phyloP scores from a whole-genome alignment of 2,329 filamentous ascomycete species.

The Fusarium longipes region DNA sequence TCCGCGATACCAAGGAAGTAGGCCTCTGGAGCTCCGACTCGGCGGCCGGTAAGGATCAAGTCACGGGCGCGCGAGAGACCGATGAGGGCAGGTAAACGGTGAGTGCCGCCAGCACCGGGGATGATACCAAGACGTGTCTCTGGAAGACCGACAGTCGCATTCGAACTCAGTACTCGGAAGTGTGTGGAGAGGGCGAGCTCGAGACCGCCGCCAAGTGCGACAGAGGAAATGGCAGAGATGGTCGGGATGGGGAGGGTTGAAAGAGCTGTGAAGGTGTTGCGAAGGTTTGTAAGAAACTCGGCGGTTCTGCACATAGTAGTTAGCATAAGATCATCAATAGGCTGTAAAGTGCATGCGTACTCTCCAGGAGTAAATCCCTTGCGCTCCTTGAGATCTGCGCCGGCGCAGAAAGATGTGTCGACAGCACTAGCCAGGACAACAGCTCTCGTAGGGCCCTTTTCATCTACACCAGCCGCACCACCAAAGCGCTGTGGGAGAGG shows the following conservation, averaged over 20 bases:
- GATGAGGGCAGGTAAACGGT: conserved; percentile 84
- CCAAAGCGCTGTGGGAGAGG: conserved; percentile 56
- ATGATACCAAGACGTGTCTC: conserved; percentile 95
- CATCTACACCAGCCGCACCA: conserved; percentile 56
- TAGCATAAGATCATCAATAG: neutral
- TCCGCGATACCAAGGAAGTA: conserved; percentile 93
- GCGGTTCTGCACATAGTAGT: conserved; percentile 68
- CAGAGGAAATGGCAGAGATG: conserved; percentile 85
- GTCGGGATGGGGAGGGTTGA: conserved; percentile 85
- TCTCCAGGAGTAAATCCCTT: conserved; percentile 80
- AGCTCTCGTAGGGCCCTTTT: conserved; percentile 75
- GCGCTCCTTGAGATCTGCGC: conserved; percentile 93
- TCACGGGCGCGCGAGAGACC: conserved; percentile 86
- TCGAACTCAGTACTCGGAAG: conserved; percentile 86
- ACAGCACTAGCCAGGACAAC: conserved; percentile 85
- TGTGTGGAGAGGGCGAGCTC: conserved; percentile 92
- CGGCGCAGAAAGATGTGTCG: conserved; percentile 92
- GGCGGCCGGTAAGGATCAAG: conserved; percentile 88
- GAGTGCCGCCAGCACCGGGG: conserved; percentile 92
- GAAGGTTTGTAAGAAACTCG: conserved; percentile 81
- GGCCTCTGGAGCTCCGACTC: conserved; percentile 84
- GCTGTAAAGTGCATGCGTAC: conserved; percentile 61
- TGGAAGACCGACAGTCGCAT: conserved; percentile 82
- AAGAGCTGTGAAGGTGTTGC: conserved; percentile 78
- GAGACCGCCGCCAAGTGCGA: conserved; percentile 91